Conservation (phyloP, 495 filamentous ascomycete species). For the Penicillium dipodomyicola region DNA sequence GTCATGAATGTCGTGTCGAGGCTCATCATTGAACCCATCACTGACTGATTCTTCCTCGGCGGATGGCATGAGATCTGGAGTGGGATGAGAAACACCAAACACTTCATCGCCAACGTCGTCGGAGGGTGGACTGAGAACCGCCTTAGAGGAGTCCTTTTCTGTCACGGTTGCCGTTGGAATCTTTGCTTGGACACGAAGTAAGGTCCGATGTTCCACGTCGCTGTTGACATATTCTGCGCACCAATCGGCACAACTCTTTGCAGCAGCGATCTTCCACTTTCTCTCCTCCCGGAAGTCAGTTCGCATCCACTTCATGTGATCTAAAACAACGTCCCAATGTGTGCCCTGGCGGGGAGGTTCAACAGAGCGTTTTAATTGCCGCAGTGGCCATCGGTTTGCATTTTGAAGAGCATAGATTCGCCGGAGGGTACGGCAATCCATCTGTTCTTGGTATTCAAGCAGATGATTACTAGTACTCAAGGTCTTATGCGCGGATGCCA, state of each 20-base stretch:
- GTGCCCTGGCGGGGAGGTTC: conserved; percentile 73
- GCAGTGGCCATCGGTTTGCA: conserved; percentile 83
- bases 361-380: conserved; percentile 73
- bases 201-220: conserved; percentile 55
- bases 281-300: conserved; percentile 92
- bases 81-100: conserved; percentile 47
- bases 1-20: conserved; percentile 37
- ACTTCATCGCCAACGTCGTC: conserved; percentile 37
- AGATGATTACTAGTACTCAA: conserved; percentile 74
- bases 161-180: conserved; percentile 27
- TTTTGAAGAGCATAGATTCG: conserved; percentile 86
- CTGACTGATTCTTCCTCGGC: conserved; percentile 56
- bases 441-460: conserved; percentile 73
- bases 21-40: conserved; percentile 49
- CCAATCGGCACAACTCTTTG: conserved; percentile 69
- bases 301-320: conserved; percentile 95
- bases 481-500: conserved; percentile 76
- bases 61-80: conserved; percentile 70
- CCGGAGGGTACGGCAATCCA: conserved; percentile 77
- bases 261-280: conserved; percentile 86
- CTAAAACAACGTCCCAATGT: conserved; percentile 81
- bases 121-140: conserved; percentile 25
- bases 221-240: conserved; percentile 78
- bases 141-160: conserved; percentile 21
- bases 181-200: conserved; percentile 63